Evolutionary conservation across 2,329 filamentous ascomycete species (phyloP), one percentile per base, ranked within the genome.

Genomic region (Talaromyces sp.): DNA sequence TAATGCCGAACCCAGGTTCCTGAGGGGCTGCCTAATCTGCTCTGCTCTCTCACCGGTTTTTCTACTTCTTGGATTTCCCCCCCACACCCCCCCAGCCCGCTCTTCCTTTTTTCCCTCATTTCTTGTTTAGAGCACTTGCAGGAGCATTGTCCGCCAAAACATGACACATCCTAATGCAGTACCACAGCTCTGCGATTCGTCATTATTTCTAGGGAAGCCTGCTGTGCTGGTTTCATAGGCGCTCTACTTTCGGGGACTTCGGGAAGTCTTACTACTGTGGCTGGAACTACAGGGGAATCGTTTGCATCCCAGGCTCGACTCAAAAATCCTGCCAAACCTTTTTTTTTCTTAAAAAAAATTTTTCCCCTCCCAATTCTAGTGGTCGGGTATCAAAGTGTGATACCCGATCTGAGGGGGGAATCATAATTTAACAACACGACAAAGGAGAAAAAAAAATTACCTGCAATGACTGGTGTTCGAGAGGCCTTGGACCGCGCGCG

Each of bases 401-500:
- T 39, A 39, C 36, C 36, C 36, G 36, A n/a, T 39, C 36, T 39
- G 36, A 39, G 17, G 36, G 36, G 36, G 15, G 17, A 36, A 6
- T 39, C 15, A 39, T 47, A 11, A 22, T 47, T 47, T 6, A 47
- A 22, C 10, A 25, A 22, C 44, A 22, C 44, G 22, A 17, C 44
- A 25, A 47, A 19, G 8, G 11, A 10, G 44, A 25, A 47, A 25
- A 47, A 47, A 19, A 25, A 47, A 47, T 25, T 19, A 25, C 49
- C 49, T n/a, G 49, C 49, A 15, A 53, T 53, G 49, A 53, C 49
- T 53, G 49, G 28, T n/a, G 49, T 53, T 60, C 80, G 85, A 64
- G 83, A 87, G 72, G 90, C 90, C 27, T 82, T 96, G 59, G 87
- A 93, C 69, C 84, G 90, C 62, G 91, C 90, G 15, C 85, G 91